Evolutionary conservation across 768 basidiomycete genomes (phyloP), one percentile per base, ranked within the genome.

Genomic region (Boletus edulis): DNA sequence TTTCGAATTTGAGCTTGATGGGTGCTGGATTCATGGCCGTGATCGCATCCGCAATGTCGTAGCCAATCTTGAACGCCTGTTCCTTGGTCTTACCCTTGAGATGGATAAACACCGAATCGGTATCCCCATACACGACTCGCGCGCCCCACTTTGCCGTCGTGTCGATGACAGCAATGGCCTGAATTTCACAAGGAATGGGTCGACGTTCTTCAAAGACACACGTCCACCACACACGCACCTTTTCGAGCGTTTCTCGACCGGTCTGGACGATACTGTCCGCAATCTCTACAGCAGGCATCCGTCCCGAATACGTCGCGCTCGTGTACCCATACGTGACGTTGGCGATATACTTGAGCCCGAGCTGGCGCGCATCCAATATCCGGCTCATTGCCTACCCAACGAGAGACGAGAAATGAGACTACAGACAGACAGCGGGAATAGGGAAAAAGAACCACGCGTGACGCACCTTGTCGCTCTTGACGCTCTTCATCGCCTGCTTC

Each of bases 241-340:
- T 92, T 71, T 98, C 96, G 20, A 98, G 75, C 0, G 93, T 98
- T 72, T 98, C 95, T 39, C 97, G 80, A 6, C 97, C 96, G 41
- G 85, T 95, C 73, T 98, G 94, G 0, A 99, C 96, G 62, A 98
- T 98, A 53, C 93, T 93, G 64, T 99, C 97, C 0, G 97, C 97
- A 39, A 99, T 93, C 69, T 98, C 95, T 18, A 98, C 95, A 11
- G 91, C 93, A 22, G 97, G 97, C 97, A 99, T 98, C 46, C 97
- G 79, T 3, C 97, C 97, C 15, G 95, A 98, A 66, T 86, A 97
- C 1, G 90, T 89, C 3, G 97, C 97, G 56, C 89, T 81, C 0
- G 96, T 98, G 67, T 99, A 98, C 0, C 97, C 96, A 63, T 99
- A 98, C 0, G 93, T 98, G 39, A 91, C 89, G 66, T 98, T 94